Evolutionary conservation across 2,329 filamentous ascomycete genomes (phyloP), one percentile per base, ranked within the genome.

Genomic region (Didymella arachidicola): DNA sequence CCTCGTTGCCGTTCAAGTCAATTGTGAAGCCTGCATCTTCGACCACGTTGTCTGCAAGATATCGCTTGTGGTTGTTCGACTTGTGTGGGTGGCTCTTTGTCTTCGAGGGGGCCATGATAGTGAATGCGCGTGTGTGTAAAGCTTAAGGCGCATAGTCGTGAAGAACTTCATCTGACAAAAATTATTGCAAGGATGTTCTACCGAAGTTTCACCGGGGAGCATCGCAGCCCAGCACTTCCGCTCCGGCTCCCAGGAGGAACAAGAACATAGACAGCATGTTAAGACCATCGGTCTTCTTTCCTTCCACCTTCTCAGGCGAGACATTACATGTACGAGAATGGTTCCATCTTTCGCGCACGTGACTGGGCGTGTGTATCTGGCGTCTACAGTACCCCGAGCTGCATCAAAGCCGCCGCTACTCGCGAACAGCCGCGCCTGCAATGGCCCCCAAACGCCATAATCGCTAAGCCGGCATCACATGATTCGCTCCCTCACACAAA

Each of bases 151-250:
- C 58, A 47, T 47, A 32, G 52, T 63, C 64, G 65, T 62, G 65
- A 73, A 70, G 70, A 69, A 54, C 43, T 59, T 46, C 30, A 43
- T n/a, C 54, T 57, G 55, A 60, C 64, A 60, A 71, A 75, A 75
- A 72, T 70, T 70, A 64, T 72, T 72, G 68, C 70, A 72, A 67
- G 72, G 71, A 65, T 70, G 10, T 41, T 46, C 7, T 47, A 45
- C 48, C 60, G 50, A 46, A 3, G 19, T 57, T 62, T 36, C 39
- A 38, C 59, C 60, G 54, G 45, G 45, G 34, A 41, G 38, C 7
- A 42, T 49, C 22, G 2, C 22, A 22, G 2, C 22, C 22, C 29
- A 42, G 5, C 44, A 38, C 48, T 39, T 59, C 38, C 50, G 44
- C 39, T 8, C 11, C 36, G 18, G 26, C 19, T 19, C 1, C 22